Conservation (phyloP, 371 early-diverging fungal genomes). For the Pancytospora epiphaga region DNA sequence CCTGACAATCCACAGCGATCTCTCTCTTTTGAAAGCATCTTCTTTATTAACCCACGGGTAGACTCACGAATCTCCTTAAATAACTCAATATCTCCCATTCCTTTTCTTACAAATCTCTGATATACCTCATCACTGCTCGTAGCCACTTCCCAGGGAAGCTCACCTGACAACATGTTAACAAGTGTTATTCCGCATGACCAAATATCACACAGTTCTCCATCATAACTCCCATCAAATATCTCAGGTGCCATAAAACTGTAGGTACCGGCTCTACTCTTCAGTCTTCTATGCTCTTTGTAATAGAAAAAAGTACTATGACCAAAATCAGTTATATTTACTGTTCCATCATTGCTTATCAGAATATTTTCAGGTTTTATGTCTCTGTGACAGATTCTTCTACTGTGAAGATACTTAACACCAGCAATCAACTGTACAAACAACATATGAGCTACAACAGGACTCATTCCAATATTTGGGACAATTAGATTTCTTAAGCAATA, state of each 20-base stretch:
- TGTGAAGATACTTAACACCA: constrained; percentile 91
- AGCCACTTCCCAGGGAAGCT: constrained; percentile 67
- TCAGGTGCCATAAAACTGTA: constrained; percentile 67
- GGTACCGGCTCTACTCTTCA: constrained; percentile 63
- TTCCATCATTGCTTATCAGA: constrained; percentile 48
- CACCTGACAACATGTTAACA: constrained; percentile 63
- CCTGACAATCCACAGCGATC: constrained; percentile 64
- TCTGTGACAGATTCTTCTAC: constrained; percentile 86
- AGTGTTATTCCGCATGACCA: constrained; percentile 67
- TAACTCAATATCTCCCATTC: constrained; percentile 38
- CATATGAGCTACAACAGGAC: constrained; percentile 69
- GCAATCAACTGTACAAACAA: constrained; percentile 92
- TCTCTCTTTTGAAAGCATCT: constrained; percentile 77
- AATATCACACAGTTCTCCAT: constrained; percentile 64
- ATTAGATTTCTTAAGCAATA: constrained; percentile 53
- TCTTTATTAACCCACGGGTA: constrained; percentile 63
- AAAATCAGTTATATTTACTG: constrained; percentile 60
- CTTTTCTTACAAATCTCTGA: constrained; percentile 38
- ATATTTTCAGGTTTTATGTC: constrained; percentile 72
- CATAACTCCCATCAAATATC: constrained; percentile 62
- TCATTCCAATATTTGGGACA: constrained; percentile 67
- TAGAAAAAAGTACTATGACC: constrained; percentile 63
- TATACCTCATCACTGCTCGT: constrained; percentile 63
- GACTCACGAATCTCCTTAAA: constrained; percentile 37
- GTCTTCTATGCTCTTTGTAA: constrained; percentile 58